phyloP scores from a whole-genome alignment of 1,139 yeast species.

The Tardiomyces depauwii region DNA sequence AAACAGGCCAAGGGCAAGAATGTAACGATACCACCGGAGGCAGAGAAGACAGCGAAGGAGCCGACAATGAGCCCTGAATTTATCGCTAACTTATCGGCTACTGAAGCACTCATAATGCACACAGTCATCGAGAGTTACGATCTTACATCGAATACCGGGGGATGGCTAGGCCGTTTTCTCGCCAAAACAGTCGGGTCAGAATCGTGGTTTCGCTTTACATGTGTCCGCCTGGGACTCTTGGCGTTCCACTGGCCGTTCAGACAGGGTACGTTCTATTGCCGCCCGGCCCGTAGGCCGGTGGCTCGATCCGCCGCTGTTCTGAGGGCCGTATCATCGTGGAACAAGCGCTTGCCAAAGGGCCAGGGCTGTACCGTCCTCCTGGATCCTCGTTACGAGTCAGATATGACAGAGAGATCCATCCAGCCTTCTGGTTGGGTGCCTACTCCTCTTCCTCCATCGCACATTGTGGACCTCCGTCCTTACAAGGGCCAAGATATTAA shows the following conservation, averaged over 20 bases:
- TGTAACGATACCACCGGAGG: slow-evolving; percentile 10
- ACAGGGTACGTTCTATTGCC: slow-evolving; percentile 31
- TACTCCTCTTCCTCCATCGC: slow-evolving; percentile 30
- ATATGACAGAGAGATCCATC: slow-evolving; percentile 27
- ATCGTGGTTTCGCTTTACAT: slow-evolving; percentile 24
- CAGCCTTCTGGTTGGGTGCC: slow-evolving; percentile 33
- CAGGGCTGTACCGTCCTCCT: slow-evolving; percentile 29
- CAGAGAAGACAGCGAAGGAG: slow-evolving; percentile 7
- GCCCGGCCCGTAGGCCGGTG: slow-evolving; percentile 30
- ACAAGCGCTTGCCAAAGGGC: slow-evolving; percentile 16
- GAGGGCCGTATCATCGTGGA: slow-evolving; percentile 31
- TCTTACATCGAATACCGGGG: slow-evolving; percentile 27
- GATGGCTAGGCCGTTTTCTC: slow-evolving; percentile 22
- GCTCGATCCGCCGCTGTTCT: slow-evolving; percentile 34
- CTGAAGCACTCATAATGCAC: slow-evolving; percentile 33
- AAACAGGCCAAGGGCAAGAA: slow-evolving; percentile 9
- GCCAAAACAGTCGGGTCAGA: slow-evolving; percentile 24
- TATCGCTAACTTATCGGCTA: slow-evolving; percentile 27
- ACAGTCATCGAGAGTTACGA: slow-evolving; percentile 31
- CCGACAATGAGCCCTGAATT: slow-evolving; percentile 22
- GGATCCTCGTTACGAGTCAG: slow-evolving; percentile 31
- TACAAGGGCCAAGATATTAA: slow-evolving; percentile 22
- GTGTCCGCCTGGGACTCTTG: slow-evolving; percentile 31
- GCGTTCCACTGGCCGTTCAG: slow-evolving; percentile 41
- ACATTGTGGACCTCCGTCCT: slow-evolving; percentile 33